Evolutionary conservation across 2,329 filamentous ascomycete genomes (phyloP).

Genomic region (Pseudocercospora eumusae): DNA sequence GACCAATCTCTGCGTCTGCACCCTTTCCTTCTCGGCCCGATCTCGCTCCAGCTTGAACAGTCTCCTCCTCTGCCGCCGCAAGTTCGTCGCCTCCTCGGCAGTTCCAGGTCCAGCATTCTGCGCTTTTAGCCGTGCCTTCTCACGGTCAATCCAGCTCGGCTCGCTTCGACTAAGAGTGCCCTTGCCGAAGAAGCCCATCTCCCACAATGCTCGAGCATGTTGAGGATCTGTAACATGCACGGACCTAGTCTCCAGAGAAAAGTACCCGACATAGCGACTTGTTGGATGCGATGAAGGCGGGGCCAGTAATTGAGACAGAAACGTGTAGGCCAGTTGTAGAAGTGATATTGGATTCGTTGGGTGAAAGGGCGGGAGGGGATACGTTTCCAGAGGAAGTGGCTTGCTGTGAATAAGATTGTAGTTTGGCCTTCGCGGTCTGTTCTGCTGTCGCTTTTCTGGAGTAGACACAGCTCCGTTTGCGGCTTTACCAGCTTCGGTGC

Average conservation of each 20-base stretch:
- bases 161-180: conserved; percentile 91
- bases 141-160: conserved; percentile 84
- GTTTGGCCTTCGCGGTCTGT: conserved; percentile 50
- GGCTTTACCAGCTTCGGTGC: not conserved
- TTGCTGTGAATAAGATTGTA: conserved; percentile 78
- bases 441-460: conserved; percentile 26
- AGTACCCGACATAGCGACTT: conserved; percentile 69
- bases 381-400: conserved; percentile 75
- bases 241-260: conserved; percentile 78
- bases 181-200: conserved; percentile 97
- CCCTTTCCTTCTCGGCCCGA: conserved; percentile 79
- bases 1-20: conserved; percentile 66
- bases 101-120: conserved; percentile 49
- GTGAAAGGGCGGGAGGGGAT: conserved; percentile 83
- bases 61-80: conserved; percentile 75
- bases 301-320: conserved; percentile 70
- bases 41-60: conserved; percentile 89
- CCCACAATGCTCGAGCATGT: conserved; percentile 82
- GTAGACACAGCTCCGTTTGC: conserved; percentile 14
- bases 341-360: conserved; percentile 90
- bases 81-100: conserved; percentile 77
- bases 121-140: conserved; percentile 66
- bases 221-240: conserved; percentile 78
- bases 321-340: conserved; percentile 74
- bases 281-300: conserved; percentile 66